Evolutionary conservation across 345 rosid genomes (phyloP), one percentile per base, ranked within the genome.

Genomic region (Melaleuca alternifolia): DNA sequence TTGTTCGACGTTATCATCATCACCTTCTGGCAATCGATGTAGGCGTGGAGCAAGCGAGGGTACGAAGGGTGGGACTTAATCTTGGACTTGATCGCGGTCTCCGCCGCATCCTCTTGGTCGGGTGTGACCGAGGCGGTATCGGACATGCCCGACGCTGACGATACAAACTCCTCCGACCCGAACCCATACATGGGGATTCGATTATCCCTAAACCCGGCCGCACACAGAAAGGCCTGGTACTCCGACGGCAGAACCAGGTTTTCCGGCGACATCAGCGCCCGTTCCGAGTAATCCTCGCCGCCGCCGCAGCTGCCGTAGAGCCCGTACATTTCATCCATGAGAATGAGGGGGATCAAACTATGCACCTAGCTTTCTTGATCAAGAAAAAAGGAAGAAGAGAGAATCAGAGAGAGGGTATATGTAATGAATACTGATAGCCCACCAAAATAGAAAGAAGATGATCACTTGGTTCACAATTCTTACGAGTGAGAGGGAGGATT

Each of bases 21-120:
- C 89, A 97, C 99, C 99, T 97, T 97, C 88, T 97, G 99, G 90
- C 99, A 97, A 86, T 97, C 97, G 83, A 96, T 92, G 88, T 95
- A 97, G 50, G 98, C 97, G 84, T 93, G 91, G 20, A 97, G 96
- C 91, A 97, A 91, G 82, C 97, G 96, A 87, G 98, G 98, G 88
- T 96, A 97, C 51, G 85, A 91, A 84, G 98, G 98, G 90, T 97
- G 99, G 52, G 90, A 91, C 84, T 94, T 96, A 88, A 97, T 97
- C 87, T 88, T 97, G 18, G 96, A 94, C 91, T 97, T 96, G 92
- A 96, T 89, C 50, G 91, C 54, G 81, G 87, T 79, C 9, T 93
- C 88, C 57, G 92, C 83, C 44, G 86, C 93, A n/a, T 92, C 95
- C 12, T 91, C 92, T 71, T 85, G 89, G 37, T 92, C 98, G 28